Conservation (phyloP, 1,284 basidiomycete genomes). For the Phellopilus nigrolimitatus region DNA sequence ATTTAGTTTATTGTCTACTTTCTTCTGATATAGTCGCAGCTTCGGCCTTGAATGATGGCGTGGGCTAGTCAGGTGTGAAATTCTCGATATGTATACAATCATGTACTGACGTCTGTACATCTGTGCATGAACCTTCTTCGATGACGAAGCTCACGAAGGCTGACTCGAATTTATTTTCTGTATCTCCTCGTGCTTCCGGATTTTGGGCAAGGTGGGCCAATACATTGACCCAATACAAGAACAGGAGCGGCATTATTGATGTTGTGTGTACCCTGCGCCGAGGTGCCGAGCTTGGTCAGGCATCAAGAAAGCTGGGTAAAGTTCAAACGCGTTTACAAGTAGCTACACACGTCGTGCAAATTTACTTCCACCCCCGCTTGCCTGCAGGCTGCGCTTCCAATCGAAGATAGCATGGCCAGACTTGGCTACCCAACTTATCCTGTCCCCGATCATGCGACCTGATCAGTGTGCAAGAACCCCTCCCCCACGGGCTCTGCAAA, state of each 20-base stretch:
- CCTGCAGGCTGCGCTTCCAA: constrained; percentile 11
- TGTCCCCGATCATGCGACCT: constrained; percentile 4
- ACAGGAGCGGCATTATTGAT: background rate
- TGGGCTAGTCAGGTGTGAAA: no score
- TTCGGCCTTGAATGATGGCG: no score
- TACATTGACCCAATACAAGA: no score
- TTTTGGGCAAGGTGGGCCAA: background rate
- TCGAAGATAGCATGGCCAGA: constrained; percentile 11
- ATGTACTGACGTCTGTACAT: no score
- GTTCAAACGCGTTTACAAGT: no score
- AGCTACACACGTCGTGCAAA: constrained; percentile 4
- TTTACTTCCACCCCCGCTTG: constrained; percentile 6
- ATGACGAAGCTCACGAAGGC: background rate
- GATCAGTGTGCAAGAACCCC: constrained; percentile 8
- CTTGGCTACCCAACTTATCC: background rate
- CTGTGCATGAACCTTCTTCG: background rate
- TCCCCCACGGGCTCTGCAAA: no score
- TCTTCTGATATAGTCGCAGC: no score
- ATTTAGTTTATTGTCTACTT: no score
- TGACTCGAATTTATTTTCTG: background rate
- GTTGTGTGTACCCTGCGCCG: background rate
- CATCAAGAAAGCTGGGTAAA: background rate
- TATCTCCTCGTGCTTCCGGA: background rate
- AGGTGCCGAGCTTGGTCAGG: background rate
- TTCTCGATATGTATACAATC: no score